These are phyloP conservation scores for Rhodotorula paludigena DNA, from an alignment of 768 basidiomycete genomes.

Conservation along the genomic window DNA sequence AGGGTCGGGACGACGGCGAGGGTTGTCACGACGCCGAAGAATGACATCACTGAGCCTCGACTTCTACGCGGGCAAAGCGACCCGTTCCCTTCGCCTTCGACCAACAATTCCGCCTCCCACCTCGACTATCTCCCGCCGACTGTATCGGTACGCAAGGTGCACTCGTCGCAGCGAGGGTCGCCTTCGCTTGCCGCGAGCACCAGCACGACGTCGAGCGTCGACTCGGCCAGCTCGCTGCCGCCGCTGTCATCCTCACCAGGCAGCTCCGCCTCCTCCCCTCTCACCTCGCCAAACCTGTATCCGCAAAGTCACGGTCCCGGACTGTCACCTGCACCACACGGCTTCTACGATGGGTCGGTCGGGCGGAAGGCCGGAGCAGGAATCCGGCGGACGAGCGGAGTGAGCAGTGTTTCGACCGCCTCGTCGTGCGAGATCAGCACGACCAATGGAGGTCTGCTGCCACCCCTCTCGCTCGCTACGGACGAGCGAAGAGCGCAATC, in stretches of 20 bases:
- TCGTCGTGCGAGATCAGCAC: slow-evolving; percentile 10
- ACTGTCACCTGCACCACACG: background rate
- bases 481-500: background rate
- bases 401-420: background rate
- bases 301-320: background rate
- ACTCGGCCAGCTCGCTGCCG: background rate
- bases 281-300: slow-evolving; percentile 12
- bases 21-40: background rate
- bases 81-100: slow-evolving; percentile 16
- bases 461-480: slow-evolving; percentile 1
- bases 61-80: slow-evolving; percentile 23
- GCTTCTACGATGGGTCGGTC: background rate
- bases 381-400: background rate
- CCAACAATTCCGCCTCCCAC: background rate
- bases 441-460: slow-evolving; percentile 1
- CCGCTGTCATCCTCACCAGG: slow-evolving; percentile 13
- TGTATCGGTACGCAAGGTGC: slow-evolving; percentile 1
- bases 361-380: background rate
- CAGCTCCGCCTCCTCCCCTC: slow-evolving; percentile 10
- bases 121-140: slow-evolving; percentile 19
- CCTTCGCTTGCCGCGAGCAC: background rate
- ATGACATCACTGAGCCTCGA: background rate
- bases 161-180: background rate
- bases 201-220: background rate
- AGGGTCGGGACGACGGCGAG: background rate